Evolutionary conservation across 257 asterid genomes (phyloP).

Genomic region (Asclepias syriaca): DNA sequence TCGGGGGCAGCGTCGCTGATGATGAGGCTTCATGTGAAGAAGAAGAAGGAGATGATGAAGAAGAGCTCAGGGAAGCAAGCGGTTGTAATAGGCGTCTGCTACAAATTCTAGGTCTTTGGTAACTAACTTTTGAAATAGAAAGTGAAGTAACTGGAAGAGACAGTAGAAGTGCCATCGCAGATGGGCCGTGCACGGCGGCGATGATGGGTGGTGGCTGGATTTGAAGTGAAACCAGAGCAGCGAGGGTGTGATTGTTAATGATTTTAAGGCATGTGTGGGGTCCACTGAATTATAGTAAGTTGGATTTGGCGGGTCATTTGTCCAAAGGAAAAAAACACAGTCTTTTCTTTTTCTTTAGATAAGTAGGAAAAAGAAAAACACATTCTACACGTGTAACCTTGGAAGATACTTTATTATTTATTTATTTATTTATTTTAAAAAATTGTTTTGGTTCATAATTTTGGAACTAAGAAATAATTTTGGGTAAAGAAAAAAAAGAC

Average conservation of each 20-base stretch:
- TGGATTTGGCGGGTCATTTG: slow-evolving; percentile 3
- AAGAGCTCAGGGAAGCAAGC: slow-evolving; percentile 25
- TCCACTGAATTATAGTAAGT: neutral
- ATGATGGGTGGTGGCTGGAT: neutral
- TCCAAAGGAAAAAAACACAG: too few species aligned
- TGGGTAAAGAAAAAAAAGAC: too few species aligned
- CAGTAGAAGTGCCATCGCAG: slow-evolving; percentile 51
- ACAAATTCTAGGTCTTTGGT: slow-evolving; percentile 13
- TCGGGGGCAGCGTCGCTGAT: slow-evolving; percentile 30
- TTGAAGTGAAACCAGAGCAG: neutral
- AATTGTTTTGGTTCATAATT: too few species aligned
- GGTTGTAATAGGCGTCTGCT: slow-evolving; percentile 21
- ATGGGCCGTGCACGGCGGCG: neutral
- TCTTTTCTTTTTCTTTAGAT: too few species aligned
- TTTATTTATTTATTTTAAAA: too few species aligned
- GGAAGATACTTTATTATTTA: too few species aligned
- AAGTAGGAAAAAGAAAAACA: too few species aligned
- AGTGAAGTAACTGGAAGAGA: slow-evolving; percentile 27
- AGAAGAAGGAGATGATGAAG: slow-evolving; percentile 26
- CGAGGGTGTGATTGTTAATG: neutral
- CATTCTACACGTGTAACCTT: too few species aligned
- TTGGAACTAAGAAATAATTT: too few species aligned
- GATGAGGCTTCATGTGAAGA: slow-evolving; percentile 50
- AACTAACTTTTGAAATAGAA: slow-evolving; percentile 29
- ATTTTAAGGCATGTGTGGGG: neutral